Percentiles rank a stretch among this genome's conserved stretches.
phyloP scores from a whole-genome alignment of 495 filamentous ascomycete genomes.

The Neurospora tetrasperma region DNA sequence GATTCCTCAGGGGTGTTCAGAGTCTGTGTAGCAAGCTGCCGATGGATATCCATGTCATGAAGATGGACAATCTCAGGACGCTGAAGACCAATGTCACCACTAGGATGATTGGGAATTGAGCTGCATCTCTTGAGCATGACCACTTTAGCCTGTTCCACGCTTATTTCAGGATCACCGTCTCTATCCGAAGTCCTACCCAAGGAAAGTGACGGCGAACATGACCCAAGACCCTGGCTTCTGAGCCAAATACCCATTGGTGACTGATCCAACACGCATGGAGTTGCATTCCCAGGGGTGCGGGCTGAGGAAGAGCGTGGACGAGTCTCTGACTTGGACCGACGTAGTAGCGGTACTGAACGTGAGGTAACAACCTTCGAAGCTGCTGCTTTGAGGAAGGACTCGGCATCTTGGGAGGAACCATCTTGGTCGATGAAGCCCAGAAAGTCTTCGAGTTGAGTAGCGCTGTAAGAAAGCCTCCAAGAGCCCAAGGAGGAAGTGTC shows the following conservation, averaged over 20 bases:
- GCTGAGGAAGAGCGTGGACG: conserved; percentile 11
- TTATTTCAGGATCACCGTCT: conserved; percentile 6
- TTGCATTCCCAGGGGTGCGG: conserved; percentile 10
- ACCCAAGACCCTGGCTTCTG: conserved; percentile 28
- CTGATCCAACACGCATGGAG: conserved; percentile 11
- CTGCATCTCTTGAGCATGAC: conserved; percentile 16
- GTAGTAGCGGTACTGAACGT: background rate
- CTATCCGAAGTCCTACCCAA: conserved; percentile 5
- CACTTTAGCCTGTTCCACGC: conserved; percentile 19
- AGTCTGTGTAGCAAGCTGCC: conserved; percentile 13
- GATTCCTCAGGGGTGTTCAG: conserved; percentile 12
- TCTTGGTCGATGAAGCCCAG: conserved; percentile 5
- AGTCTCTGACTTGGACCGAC: conserved; percentile 8
- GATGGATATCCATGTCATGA: conserved; percentile 21
- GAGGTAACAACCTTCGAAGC: background rate
- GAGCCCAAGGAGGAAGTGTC: conserved; percentile 27
- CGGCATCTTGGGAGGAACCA: conserved; percentile 2
- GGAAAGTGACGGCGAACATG: conserved; percentile 14
- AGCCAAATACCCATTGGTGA: conserved; percentile 33
- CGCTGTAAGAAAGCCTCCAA: conserved; percentile 30
- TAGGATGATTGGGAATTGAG: conserved; percentile 10
- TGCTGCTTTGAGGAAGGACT: conserved; percentile 1
- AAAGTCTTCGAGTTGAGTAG: conserved; percentile 23
- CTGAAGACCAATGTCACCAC: conserved; percentile 11
- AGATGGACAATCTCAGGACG: conserved; percentile 18